These are phyloP conservation scores for Aspergillus chevalieri DNA, from an alignment of 2,329 filamentous ascomycete genomes.

Conservation along the genomic window DNA sequence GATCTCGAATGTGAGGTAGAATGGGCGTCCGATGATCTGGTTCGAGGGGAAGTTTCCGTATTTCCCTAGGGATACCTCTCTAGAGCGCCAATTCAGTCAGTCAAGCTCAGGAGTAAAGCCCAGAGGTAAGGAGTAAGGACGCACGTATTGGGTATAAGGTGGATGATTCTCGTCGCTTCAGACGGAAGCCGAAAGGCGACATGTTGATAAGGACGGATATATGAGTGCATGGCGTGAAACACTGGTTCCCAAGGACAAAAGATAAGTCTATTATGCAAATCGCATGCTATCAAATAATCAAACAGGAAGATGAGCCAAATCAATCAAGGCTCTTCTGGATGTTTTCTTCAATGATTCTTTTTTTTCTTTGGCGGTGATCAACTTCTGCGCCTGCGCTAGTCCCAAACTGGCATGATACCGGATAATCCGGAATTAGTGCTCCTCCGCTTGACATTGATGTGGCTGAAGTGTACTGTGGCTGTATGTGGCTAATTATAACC, in stretches of 20 bases:
- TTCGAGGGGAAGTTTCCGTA: slow-evolving; percentile 88
- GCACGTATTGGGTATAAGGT: slow-evolving; percentile 60
- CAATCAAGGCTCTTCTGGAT: background rate
- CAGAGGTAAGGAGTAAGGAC: slow-evolving; percentile 36
- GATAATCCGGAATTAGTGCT: background rate
- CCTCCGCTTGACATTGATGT: background rate
- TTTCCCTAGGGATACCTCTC: slow-evolving; percentile 83
- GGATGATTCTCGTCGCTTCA: slow-evolving; percentile 51
- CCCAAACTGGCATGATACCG: background rate
- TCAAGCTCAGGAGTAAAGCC: background rate
- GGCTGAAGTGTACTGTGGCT: background rate
- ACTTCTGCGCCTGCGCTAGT: background rate
- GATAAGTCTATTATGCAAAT: background rate
- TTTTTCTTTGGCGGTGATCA: background rate
- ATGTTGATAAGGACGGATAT: slow-evolving; percentile 31
- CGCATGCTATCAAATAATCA: background rate
- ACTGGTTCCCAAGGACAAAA: background rate
- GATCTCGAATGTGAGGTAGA: slow-evolving; percentile 85
- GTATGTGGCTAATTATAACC: background rate
- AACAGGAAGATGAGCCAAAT: background rate
- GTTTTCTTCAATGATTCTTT: background rate
- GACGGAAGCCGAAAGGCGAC: slow-evolving; percentile 44
- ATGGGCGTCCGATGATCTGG: slow-evolving; percentile 82
- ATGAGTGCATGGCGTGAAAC: slow-evolving; percentile 30
- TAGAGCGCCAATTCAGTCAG: slow-evolving; percentile 31